Evolutionary conservation across 2,329 filamentous ascomycete genomes (phyloP), one percentile per base, ranked within the genome.

Genomic region (Claviceps arundinis): DNA sequence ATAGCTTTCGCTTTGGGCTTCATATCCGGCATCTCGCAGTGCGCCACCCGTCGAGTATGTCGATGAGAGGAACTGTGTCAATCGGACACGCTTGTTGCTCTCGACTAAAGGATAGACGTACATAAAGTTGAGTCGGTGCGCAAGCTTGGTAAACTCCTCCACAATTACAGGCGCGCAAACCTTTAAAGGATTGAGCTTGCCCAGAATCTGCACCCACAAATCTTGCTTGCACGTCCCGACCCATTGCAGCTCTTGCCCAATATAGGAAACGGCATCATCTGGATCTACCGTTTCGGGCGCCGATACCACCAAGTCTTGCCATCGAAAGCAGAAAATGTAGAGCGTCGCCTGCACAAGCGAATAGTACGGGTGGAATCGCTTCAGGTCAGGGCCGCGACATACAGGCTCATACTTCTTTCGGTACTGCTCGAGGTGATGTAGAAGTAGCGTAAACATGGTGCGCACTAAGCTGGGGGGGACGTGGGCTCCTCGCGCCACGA

Each of bases 311-410:
- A 98, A 75, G 62, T 97, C 91, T 55, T 89, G 85, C 93, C 93
- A 98, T 52, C 93, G 84, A 74, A 98, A 98, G 73, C 93, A 98
- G 64, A 95, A 96, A 54, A 95, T 91, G 71, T 96, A 96, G 24
- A 96, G 78, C 2, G 94, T 74, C 1, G 89, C 89, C 67, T 96
- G 90, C n/a, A 86, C 82, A 47, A 89, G 81, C 17, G 87, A 83
- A 66, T 96, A 96, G 68, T 94, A 95, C 14, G 85, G 81, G 47
- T 83, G 81, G 64, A 91, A 95, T 47, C 85, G 83, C 56, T 84
- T 82, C 52, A 94, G 77, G 65, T 98, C 89, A 0, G 93, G 93
- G 3, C 89, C 89, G 16, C 82, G 82, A 64, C 89, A 95, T 34
- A 76, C 73, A 5, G 77, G 73, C 64, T 95, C 86, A 64, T 89